A percentile compares a stretch with the other conserved stretches of the same genome.
Conservation (phyloP, 2,329 filamentous ascomycete species). For the Penicillium brasilianum region DNA sequence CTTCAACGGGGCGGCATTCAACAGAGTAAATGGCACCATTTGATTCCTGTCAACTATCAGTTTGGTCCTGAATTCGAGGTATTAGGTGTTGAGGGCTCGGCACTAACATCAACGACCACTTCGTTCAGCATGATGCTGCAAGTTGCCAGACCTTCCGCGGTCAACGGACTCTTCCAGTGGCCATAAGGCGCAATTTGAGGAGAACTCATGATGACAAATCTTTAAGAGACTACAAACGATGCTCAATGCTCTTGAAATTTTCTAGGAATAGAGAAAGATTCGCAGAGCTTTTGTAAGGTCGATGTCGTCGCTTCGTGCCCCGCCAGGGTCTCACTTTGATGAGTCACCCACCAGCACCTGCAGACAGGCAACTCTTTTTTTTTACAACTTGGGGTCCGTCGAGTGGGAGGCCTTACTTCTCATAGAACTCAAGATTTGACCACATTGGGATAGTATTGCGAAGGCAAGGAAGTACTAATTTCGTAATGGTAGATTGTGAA, state of each 20-base stretch:
- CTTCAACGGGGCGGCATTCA: constrained; percentile 42
- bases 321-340: neutral
- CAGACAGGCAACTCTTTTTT: constrained; percentile 1
- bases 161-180: constrained; percentile 48
- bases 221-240: neutral
- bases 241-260: neutral
- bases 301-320: neutral
- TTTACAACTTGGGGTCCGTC: neutral
- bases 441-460: neutral
- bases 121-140: constrained; percentile 41
- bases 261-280: too few relatives aligned
- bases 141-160: constrained; percentile 41
- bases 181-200: constrained; percentile 38
- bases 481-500: neutral
- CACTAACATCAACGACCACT: constrained; percentile 36
- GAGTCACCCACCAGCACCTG: constrained; percentile 2
- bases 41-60: constrained; percentile 21
- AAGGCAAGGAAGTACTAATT: neutral
- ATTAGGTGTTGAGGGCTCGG: neutral
- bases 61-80: neutral
- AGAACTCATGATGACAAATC: neutral
- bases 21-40: constrained; percentile 41
- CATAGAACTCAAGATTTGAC: neutral
- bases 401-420: neutral
- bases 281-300: neutral